A percentile compares a stretch with the other conserved stretches of the same genome.
Conservation (phyloP, 257 asterid species). For the Leonotis leonurus region DNA sequence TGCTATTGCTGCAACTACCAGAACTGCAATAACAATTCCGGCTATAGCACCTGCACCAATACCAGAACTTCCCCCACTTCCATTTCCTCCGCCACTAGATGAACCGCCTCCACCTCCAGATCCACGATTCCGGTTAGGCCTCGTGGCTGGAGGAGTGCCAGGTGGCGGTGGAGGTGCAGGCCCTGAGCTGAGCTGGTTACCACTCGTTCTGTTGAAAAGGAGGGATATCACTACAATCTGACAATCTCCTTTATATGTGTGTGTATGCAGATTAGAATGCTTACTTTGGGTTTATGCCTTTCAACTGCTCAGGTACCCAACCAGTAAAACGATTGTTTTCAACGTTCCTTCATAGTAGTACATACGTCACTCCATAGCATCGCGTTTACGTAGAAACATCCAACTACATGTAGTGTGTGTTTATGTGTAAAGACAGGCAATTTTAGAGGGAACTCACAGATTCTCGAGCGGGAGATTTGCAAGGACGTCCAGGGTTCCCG, state of each 20-base stretch:
- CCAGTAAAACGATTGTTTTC: constrained; percentile 88
- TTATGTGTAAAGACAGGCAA: background rate
- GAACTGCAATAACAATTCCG: constrained; percentile 67
- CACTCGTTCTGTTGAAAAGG: constrained; percentile 46
- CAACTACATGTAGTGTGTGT: background rate
- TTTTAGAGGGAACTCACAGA: constrained; percentile 48
- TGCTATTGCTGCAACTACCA: constrained; percentile 69
- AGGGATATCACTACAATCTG: background rate
- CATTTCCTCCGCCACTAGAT: constrained; percentile 29
- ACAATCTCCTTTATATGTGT: background rate
- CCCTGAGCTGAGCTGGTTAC: constrained; percentile 66
- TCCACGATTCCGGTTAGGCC: constrained; percentile 39
- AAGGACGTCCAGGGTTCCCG: constrained; percentile 80
- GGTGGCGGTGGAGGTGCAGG: constrained; percentile 99
- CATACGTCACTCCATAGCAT: background rate
- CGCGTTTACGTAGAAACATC: background rate
- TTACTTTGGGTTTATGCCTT: constrained; percentile 62
- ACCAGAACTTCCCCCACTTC: constrained; percentile 48
- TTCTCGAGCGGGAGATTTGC: constrained; percentile 77
- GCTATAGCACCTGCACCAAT: constrained; percentile 85
- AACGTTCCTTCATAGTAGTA: constrained; percentile 43
- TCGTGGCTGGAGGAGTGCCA: constrained; percentile 77
- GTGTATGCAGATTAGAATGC: constrained; percentile 6
- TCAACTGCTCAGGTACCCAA: constrained; percentile 72
- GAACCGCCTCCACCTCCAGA: constrained; percentile 44